Evolutionary conservation across 139 green algal species (phyloP).

Genomic region (Tetraselmis striata): DNA sequence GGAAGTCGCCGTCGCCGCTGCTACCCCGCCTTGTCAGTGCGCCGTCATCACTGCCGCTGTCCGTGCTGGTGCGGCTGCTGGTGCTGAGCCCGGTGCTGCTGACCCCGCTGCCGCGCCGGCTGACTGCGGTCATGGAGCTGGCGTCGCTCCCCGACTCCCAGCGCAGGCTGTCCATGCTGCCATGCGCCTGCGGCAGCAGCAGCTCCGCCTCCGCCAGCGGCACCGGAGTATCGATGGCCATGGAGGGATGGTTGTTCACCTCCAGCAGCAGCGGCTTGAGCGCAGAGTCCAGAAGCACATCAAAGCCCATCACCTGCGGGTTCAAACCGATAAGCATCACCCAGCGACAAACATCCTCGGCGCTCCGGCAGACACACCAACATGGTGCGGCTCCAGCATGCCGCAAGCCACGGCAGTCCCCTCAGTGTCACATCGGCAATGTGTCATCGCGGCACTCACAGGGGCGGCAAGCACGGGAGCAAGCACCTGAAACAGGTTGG

Average conservation of each 20-base stretch:
- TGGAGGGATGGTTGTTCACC: conserved; percentile 14
- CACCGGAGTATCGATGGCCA: conserved; percentile 13
- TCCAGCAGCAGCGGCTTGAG: conserved; percentile 20
- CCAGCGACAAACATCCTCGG: no score
- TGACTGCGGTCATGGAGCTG: background rate
- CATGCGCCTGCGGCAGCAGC: background rate
- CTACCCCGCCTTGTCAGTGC: background rate
- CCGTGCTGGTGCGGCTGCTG: background rate
- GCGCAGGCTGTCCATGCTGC: background rate
- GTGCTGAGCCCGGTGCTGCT: background rate
- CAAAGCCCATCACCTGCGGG: conserved; percentile 20
- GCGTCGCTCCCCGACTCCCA: background rate
- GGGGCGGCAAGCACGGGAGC: no score
- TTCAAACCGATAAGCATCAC: no score
- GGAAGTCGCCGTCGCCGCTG: background rate
- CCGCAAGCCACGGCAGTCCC: no score
- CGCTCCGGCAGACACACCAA: no score
- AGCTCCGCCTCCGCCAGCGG: background rate
- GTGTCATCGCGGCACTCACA: no score
- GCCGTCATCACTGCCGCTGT: background rate
- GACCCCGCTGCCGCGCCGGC: background rate
- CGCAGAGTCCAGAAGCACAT: conserved; percentile 14
- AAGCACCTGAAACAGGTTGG: background rate
- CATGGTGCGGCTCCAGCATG: no score
- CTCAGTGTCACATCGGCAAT: no score